These are phyloP conservation scores for Bassia scoparia DNA, from an alignment of 148 eudicot genomes.

Conservation along the genomic window DNA sequence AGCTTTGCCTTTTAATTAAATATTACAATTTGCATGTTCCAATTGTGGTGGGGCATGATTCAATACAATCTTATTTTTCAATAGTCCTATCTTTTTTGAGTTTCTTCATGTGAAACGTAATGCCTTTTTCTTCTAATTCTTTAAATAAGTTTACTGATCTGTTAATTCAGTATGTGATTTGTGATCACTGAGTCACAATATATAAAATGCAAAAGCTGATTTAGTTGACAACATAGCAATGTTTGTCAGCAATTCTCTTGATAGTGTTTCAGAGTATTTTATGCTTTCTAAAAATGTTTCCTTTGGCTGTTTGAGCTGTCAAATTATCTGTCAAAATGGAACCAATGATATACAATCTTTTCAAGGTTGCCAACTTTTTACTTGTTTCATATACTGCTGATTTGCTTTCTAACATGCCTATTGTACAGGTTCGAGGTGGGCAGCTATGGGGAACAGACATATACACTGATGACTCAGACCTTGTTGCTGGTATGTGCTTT, in stretches of 20 bases:
- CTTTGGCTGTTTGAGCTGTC: neutral
- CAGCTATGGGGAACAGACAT: constrained; percentile 99
- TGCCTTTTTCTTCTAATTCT: neutral
- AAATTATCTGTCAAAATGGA: neutral
- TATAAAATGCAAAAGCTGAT: neutral
- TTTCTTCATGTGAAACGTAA: neutral
- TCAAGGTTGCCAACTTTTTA: neutral
- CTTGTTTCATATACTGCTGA: neutral
- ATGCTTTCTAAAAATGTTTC: neutral
- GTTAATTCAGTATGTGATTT: neutral
- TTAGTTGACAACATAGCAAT: constrained; percentile 1
- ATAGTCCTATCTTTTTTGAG: neutral
- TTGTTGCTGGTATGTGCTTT: constrained; percentile 82
- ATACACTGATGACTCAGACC: constrained; percentile 95
- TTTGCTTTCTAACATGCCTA: constrained; percentile 19
- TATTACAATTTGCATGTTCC: neutral
- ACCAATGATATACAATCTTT: neutral
- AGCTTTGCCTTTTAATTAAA: neutral
- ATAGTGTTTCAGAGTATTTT: neutral
- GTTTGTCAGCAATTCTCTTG: neutral
- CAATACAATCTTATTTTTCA: neutral
- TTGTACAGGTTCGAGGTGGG: constrained; percentile 87
- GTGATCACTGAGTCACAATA: neutral
- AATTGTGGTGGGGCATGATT: neutral
- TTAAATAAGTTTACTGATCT: neutral